Evolutionary conservation across 306 rosid genomes (phyloP).

Genomic region (Lathyrus sativus): DNA sequence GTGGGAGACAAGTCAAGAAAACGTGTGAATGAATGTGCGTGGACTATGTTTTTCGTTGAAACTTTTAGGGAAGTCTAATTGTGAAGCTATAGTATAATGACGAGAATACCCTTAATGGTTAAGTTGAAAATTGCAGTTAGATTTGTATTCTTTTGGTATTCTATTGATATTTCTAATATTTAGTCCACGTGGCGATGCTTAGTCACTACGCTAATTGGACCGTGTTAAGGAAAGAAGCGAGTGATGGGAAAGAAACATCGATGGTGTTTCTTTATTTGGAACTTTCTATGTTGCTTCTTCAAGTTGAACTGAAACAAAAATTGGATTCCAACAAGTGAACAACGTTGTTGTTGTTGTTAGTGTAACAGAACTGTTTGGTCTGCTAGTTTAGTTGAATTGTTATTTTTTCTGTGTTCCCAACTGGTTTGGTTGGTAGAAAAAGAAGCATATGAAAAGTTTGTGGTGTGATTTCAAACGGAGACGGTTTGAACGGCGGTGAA

Average conservation of each 20-base stretch:
- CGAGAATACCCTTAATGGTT: neutral
- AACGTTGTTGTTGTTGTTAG: neutral
- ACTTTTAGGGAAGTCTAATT: neutral
- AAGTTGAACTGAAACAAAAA: neutral
- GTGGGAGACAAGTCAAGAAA: constrained; percentile 2
- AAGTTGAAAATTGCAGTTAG: neutral
- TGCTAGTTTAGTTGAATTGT: constrained; percentile 12
- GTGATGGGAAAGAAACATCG: constrained; percentile 27
- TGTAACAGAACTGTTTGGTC: neutral
- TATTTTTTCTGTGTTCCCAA: constrained; percentile 34
- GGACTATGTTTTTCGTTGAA: constrained; percentile 2
- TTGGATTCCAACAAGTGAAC: neutral
- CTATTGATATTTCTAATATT: neutral
- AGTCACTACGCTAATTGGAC: constrained; percentile 11
- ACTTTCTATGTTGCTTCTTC: constrained; percentile 31
- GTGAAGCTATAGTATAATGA: constrained; percentile 21
- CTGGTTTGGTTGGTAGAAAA: neutral
- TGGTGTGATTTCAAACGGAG: constrained; percentile 5
- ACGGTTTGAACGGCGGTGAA: neutral
- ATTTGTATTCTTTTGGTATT: neutral
- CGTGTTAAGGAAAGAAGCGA: constrained; percentile 28
- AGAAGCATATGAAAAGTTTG: neutral
- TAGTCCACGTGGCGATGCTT: constrained; percentile 17
- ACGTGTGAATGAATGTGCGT: constrained; percentile 4
- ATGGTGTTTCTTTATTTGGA: neutral